These are phyloP conservation scores for Oxyria digyna DNA, from an alignment of 148 eudicot genomes.

Conservation along the genomic window DNA sequence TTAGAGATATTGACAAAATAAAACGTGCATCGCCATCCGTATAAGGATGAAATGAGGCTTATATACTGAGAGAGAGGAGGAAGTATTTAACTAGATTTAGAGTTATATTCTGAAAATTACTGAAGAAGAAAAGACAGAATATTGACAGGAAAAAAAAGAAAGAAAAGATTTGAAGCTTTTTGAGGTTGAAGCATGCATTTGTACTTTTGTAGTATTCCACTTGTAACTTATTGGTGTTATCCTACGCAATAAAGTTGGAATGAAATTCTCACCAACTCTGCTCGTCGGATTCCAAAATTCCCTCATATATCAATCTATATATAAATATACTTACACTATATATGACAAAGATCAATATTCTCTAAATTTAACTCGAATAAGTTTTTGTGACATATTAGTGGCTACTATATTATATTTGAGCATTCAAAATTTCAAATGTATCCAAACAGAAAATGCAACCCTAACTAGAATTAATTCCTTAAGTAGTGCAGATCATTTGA, in stretches of 20 bases:
- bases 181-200: not conserved
- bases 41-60: too few relatives aligned
- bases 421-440: too few relatives aligned
- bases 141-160: not conserved
- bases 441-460: too few relatives aligned
- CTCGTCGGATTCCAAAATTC: not conserved
- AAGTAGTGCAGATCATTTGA: too few relatives aligned
- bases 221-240: not conserved
- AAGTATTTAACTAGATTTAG: not conserved
- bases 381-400: too few relatives aligned
- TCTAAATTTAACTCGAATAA: not conserved
- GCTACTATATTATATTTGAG: too few relatives aligned
- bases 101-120: not conserved
- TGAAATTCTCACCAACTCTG: not conserved
- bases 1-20: too few relatives aligned
- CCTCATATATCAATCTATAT: not conserved
- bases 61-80: too few relatives aligned
- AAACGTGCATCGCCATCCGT: too few relatives aligned
- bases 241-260: conserved; percentile 3
- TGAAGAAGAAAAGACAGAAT: not conserved
- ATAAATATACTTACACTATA: not conserved
- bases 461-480: too few relatives aligned
- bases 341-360: not conserved
- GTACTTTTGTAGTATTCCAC: not conserved
- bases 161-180: conserved; percentile 2